phyloP scores from a whole-genome alignment of 768 basidiomycete species.

The Botryobasidium botryosum region DNA sequence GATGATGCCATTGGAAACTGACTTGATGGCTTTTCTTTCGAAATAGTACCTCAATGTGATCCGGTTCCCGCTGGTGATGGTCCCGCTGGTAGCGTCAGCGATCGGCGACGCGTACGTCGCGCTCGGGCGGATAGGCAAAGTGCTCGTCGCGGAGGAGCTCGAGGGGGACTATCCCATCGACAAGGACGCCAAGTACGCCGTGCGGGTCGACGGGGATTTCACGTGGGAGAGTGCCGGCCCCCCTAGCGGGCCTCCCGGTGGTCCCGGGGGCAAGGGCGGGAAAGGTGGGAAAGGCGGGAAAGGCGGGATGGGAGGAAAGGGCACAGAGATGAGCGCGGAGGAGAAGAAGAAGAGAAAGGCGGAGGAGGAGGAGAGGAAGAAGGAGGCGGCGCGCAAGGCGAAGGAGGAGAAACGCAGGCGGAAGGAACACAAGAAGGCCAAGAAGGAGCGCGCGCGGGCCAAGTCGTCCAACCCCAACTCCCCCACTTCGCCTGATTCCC shows the following conservation, averaged over 20 bases:
- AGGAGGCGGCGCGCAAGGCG: conserved; percentile 11
- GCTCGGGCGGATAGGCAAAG: conserved; percentile 50
- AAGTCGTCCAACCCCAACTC: conserved; percentile 16
- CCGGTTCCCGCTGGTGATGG: conserved; percentile 34
- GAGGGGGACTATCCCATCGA: conserved; percentile 42
- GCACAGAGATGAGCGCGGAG: conserved; percentile 13
- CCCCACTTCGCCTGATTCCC: too few species aligned
- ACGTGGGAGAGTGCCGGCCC: conserved; percentile 69
- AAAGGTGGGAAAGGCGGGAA: conserved; percentile 19
- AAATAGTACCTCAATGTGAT: conserved; percentile 24
- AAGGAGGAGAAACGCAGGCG: conserved; percentile 13
- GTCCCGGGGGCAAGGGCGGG: too few species aligned
- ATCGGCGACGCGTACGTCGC: conserved; percentile 78
- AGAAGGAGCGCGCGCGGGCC: conserved; percentile 6
- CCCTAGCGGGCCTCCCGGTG: not conserved
- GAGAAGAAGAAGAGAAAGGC: conserved; percentile 10
- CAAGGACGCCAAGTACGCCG: conserved; percentile 36
- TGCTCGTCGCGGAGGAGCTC: conserved; percentile 72
- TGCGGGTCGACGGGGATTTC: conserved; percentile 57
- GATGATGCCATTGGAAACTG: not conserved
- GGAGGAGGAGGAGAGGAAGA: conserved; percentile 3
- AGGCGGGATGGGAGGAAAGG: too few species aligned
- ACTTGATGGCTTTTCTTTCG: conserved; percentile 9
- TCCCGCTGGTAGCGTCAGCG: too few species aligned
- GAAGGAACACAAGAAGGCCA: conserved; percentile 15